Base-by-base conservation (phyloP, 1,284 basidiomycete species). In the Heterobasidion annosum region DNA sequence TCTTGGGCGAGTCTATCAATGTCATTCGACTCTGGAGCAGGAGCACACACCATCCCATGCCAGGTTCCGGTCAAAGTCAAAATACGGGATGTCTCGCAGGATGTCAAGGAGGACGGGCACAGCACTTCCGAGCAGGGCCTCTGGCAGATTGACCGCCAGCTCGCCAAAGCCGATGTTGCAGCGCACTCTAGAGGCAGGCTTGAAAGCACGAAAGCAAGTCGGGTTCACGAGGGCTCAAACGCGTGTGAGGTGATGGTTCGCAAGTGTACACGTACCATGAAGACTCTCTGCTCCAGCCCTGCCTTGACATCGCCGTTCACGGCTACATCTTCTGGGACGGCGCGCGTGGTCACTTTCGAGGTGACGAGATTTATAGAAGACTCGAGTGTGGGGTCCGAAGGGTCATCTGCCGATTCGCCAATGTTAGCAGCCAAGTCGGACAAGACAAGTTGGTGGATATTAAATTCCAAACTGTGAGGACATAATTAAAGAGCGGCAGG, bases 391-490 rank as follows among this genome's bases (percentile, higher is more conserved):
- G 60, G 50, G 10, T 63, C 56, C 0, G 60, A 53, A 2, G 37
- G 37, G 55, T 77, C 76, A 49, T 77, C 72, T 54, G 75, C 67
- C 10, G 70, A 71, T 35, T 76, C 73, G 9, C 76, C 75, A 54
- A 85, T 73, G 64, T 83, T 87, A 34, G 75, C 70, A 3, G 90
- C 91, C 57, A 96, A 79, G 68, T 92, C 88, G 33, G 83, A 81
- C 35, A 96, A 72, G 59, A 95, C 88, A 59, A 81, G 78, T 64
- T 90, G 86, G 62, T 88, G 89, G 54, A 93, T 84, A 68, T 91
- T 88, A 16, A 89, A 68, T 63, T 89, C 86, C 19, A 89, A 68
- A 60, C 85, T 88, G 56, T 6, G 34, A 18, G 18, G 34, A n/a
- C 3, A 50, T 7, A 25, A 16, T 33, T 9, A 15, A 13, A 45